Percentiles rank a stretch among this genome's conserved stretches.
phyloP scores from a whole-genome alignment of 495 filamentous ascomycete genomes.

The Penicillium angulare region DNA sequence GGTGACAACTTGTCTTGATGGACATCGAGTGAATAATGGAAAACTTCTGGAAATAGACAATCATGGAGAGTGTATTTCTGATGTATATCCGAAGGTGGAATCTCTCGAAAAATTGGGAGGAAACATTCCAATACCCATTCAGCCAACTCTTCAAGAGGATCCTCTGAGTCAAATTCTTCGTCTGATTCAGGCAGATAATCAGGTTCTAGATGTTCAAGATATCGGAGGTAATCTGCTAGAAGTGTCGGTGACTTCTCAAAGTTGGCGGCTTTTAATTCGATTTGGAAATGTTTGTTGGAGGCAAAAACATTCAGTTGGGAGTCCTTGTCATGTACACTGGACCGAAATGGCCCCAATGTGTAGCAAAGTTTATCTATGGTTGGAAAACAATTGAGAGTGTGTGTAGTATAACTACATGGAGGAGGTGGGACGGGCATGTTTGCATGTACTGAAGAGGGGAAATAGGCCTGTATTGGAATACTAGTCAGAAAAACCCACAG shows the following conservation, averaged over 20 bases:
- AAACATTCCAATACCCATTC: neutral
- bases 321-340: slow-evolving; percentile 8
- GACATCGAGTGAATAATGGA: neutral
- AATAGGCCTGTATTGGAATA: neutral
- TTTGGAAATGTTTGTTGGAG: slow-evolving; percentile 16
- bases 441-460: too few species aligned
- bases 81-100: neutral
- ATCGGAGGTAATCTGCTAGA: slow-evolving; percentile 12
- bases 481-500: too few species aligned
- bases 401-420: too few species aligned
- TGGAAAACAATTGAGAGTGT: neutral
- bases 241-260: slow-evolving; percentile 9
- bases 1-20: neutral
- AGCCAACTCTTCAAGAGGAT: neutral
- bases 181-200: neutral
- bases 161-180: neutral
- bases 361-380: slow-evolving; percentile 1
- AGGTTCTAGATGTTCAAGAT: slow-evolving; percentile 12
- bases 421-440: too few species aligned
- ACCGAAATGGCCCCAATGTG: slow-evolving; percentile 13
- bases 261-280: slow-evolving; percentile 4
- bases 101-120: neutral
- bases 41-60: neutral
- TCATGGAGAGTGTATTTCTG: neutral
- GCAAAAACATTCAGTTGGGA: slow-evolving; percentile 9